Evolutionary conservation across 208 protist species (phyloP), one percentile per base, ranked within the genome.

Genomic region (Leishmania major): DNA sequence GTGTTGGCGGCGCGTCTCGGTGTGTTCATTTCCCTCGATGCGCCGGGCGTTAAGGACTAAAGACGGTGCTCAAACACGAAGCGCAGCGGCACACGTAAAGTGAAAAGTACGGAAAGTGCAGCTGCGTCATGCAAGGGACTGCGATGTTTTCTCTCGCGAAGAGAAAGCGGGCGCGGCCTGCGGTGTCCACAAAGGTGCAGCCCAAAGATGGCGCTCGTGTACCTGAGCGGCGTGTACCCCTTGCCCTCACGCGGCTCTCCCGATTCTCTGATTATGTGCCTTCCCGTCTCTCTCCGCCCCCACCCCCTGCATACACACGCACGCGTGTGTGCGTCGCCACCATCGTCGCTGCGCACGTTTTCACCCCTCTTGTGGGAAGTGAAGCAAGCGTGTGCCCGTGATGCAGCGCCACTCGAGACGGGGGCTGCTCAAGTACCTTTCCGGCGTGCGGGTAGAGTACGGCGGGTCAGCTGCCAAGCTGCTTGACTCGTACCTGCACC

Each of bases 391-490:
- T 74, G 25, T 74, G 1, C 22, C 8, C 47, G 28, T 51, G 43
- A 85, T 89, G 83, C 70, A 84, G 77, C 59, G 62, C 51, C 78
- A 28, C 13, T 64, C 79, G 17, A 37, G 51, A 19, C 43, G 66
- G 19, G 57, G 1, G 45, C 57, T 84, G n/a, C 84, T 96, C 37
- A 89, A 91, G 82, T 96, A 95, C 81, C 83, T 97, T n/a, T 49
- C 69, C 22, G 91, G 89, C 11, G 87, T 86, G 15, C 82, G 88
- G 13, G 92, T 87, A 0, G 77, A 81, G 25, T 84, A 90, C 69
- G 88, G 89, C 13, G 89, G 91, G 35, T 96, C 91, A 5, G 92
- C 87, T 19, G 91, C 91, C 7, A 64, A 82, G 35, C 84, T 97
- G 43, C 84, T 97, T 19, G 82, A 93, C 57, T 79, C 75, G 28